Evolutionary conservation across 1,284 basidiomycete species (phyloP), one percentile per base, ranked within the genome.

Genomic region (Athelia sp.): DNA sequence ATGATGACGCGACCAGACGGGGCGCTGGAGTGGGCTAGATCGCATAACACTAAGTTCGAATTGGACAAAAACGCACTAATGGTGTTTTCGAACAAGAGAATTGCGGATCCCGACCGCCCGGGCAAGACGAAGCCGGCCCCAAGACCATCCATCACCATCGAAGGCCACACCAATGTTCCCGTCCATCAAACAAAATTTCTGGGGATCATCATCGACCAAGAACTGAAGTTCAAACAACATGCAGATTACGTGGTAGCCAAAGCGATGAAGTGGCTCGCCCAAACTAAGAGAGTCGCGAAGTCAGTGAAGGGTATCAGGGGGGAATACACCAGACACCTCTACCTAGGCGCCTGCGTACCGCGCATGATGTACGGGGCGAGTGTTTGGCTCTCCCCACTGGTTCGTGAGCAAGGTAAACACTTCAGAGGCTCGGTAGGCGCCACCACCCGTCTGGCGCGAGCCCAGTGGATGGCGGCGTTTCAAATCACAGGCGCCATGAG

Each of bases 101-200:
- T 34, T 34, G 11, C 32, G n/a, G 32, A 34, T 34, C 32, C 47
- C 47, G 52, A 2, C 46, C 45, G 14, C 45, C 23, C 13, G 26
- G 50, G 46, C n/a, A 45, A 36, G 11, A 46, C 15, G 26, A 22
- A 43, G 45, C 26, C 44, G 26, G 18, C 14, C 23, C 13, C 19
- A 10, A 11, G 40, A 10, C 40, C 40, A 13, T 10, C 13, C 10
- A 19, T 44, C n/a, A n/a, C 13, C 18, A 43, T 53, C 2, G 36
- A 32, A 21, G 43, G 43, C 14, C 42, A 23, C 10, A 50, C 50
- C 1, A 53, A 58, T 17, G n/a, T 36, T 2, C 49, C 59, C 9
- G 14, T 51, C 9, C 32, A 35, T 13, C 50, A 48, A 15, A 53
- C 58, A 18, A 68, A 67, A 42, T 67, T 67, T 45, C 58, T 74